Percentiles rank a stretch among this genome's conserved stretches.
Evolutionary conservation across 192 early-diverging fungal genomes (phyloP).

Genomic region (Coemansia sp.): DNA sequence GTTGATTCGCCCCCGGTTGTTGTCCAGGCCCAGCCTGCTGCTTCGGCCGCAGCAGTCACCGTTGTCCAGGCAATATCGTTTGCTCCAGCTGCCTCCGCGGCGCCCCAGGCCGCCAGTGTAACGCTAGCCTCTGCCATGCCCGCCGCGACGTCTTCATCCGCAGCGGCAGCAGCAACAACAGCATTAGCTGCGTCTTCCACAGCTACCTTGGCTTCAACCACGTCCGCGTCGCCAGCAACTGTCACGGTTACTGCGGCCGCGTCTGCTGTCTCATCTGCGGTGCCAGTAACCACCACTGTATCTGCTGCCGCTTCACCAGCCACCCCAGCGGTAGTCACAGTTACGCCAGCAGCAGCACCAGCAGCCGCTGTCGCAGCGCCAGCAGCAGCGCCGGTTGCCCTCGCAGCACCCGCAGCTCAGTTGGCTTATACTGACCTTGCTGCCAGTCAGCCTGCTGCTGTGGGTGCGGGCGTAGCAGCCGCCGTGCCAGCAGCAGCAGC

Average conservation of each 20-base stretch:
- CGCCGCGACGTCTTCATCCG: background rate
- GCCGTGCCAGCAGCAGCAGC: constrained; percentile 3
- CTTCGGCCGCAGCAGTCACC: constrained; percentile 15
- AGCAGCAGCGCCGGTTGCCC: constrained; percentile 3
- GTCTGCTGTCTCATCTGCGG: background rate
- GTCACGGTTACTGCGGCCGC: background rate
- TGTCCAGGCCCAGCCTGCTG: constrained; percentile 22
- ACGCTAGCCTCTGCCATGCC: background rate
- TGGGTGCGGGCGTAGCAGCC: background rate
- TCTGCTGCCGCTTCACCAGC: too few species aligned
- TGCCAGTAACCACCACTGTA: background rate
- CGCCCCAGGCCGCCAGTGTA: background rate
- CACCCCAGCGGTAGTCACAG: background rate
- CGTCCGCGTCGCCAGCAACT: background rate
- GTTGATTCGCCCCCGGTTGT: constrained; percentile 32
- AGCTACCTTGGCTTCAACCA: constrained; percentile 7
- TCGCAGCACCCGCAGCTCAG: constrained; percentile 14
- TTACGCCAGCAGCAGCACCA: background rate
- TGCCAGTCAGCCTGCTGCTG: constrained; percentile 12
- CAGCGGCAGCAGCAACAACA: background rate
- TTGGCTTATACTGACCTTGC: constrained; percentile 18
- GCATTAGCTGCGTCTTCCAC: background rate
- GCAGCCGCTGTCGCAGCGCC: background rate
- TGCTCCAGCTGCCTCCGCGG: constrained; percentile 12
- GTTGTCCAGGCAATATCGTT: constrained; percentile 21